Evolutionary conservation across 2,329 filamentous ascomycete genomes (phyloP).

Genomic region (Dactylellina parvicollis): DNA sequence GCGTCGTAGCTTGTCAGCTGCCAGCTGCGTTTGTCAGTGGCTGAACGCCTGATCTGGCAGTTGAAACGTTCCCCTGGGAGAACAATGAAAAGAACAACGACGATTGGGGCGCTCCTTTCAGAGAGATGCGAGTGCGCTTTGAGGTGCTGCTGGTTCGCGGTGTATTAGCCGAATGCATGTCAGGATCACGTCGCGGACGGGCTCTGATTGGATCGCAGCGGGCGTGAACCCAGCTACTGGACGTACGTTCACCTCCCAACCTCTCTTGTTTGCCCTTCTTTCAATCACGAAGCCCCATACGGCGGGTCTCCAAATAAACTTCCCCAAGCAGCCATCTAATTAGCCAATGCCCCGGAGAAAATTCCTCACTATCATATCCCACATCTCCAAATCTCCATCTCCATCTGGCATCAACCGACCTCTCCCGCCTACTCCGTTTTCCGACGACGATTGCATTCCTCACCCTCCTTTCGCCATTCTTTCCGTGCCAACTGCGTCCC

Average conservation of each 20-base stretch:
- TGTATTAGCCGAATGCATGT: slow-evolving; percentile 49
- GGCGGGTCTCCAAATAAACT: slow-evolving; percentile 52
- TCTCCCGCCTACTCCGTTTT: neutral
- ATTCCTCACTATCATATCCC: neutral
- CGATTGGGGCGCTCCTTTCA: neutral
- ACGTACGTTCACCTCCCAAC: slow-evolving; percentile 36
- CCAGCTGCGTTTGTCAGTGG: too few relatives aligned
- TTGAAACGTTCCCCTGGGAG: too few relatives aligned
- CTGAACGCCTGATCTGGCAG: too few relatives aligned
- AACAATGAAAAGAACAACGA: neutral
- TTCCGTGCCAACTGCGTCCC: slow-evolving; percentile 29
- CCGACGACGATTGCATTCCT: slow-evolving; percentile 25
- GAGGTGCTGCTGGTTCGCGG: slow-evolving; percentile 35
- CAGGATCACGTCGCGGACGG: slow-evolving; percentile 33
- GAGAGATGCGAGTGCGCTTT: too few relatives aligned
- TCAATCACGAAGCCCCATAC: slow-evolving; percentile 49
- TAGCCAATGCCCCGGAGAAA: neutral
- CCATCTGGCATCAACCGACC: neutral
- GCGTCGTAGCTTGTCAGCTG: too few relatives aligned
- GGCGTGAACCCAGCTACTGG: slow-evolving; percentile 2
- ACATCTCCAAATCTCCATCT: neutral
- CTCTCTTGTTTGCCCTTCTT: slow-evolving; percentile 35
- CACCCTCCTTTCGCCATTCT: slow-evolving; percentile 40
- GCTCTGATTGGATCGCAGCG: slow-evolving; percentile 37
- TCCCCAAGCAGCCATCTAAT: slow-evolving; percentile 55